Conservation (phyloP, 176 grass and related monocot genomes). For the Eleusine coracana region DNA sequence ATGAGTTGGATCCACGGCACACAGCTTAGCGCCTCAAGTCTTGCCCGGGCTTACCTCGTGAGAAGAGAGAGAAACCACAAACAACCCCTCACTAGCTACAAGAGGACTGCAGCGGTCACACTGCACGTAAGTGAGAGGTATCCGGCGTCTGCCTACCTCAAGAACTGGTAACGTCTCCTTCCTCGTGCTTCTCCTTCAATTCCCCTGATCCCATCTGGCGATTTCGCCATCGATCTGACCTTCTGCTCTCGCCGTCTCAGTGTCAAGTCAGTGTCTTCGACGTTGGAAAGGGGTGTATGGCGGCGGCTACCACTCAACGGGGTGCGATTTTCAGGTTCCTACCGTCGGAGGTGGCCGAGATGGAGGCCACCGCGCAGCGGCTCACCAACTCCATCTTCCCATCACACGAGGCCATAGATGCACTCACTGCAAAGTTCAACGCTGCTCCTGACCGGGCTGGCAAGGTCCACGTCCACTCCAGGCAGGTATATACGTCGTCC, state of each 20-base stretch:
- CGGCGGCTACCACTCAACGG: not conserved
- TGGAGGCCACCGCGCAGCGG: not conserved
- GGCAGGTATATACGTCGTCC: not conserved
- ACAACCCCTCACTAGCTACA: not conserved
- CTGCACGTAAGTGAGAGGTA: not conserved
- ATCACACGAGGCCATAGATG: not conserved
- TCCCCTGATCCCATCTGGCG: not conserved
- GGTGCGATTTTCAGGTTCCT: not conserved
- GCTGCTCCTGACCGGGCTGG: not conserved
- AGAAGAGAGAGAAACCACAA: not conserved
- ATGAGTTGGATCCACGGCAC: not conserved
- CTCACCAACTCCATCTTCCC: not conserved
- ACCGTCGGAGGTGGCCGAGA: not conserved
- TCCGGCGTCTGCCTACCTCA: not conserved
- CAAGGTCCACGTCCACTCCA: not conserved
- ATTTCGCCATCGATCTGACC: not conserved
- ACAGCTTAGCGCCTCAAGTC: not conserved
- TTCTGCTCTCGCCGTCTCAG: not conserved
- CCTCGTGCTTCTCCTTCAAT: not conserved
- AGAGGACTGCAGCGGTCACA: not conserved
- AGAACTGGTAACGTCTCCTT: conserved; percentile 13
- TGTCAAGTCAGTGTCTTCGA: not conserved
- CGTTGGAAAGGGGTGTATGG: not conserved
- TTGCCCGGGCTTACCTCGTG: not conserved
- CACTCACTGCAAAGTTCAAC: not conserved